Evolutionary conservation across 2,329 filamentous ascomycete genomes (phyloP).

Genomic region (Podosphaera xanthii): DNA sequence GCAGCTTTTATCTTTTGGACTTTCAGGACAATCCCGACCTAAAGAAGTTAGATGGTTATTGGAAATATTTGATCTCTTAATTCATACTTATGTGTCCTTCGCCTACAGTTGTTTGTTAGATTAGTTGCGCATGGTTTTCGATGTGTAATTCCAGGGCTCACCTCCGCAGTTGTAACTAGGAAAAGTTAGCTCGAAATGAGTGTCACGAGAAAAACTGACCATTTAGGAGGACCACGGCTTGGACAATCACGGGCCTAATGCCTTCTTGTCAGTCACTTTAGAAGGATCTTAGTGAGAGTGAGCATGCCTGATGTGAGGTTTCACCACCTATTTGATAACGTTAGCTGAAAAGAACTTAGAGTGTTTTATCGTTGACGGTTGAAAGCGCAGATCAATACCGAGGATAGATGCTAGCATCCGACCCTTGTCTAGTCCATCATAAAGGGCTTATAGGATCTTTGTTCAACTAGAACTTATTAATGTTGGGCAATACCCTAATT

Average conservation of each 20-base stretch:
- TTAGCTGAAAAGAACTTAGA: not conserved
- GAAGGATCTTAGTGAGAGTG: constrained; percentile 7
- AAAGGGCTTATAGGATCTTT: not conserved
- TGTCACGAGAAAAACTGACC: constrained; percentile 27
- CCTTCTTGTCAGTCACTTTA: constrained; percentile 5
- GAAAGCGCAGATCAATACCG: not conserved
- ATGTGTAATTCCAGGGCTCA: constrained; percentile 21
- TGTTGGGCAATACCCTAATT: not conserved
- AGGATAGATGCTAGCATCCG: not conserved
- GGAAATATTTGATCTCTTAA: constrained; percentile 1
- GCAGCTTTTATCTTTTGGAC: constrained; percentile 69
- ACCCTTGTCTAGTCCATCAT: not conserved
- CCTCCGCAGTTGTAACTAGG: constrained; percentile 60
- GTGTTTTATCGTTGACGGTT: not conserved
- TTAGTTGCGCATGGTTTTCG: constrained; percentile 8
- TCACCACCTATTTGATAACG: constrained; percentile 35
- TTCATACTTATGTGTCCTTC: constrained; percentile 58
- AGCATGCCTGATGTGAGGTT: constrained; percentile 46
- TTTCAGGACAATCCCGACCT: constrained; percentile 79
- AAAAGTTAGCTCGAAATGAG: constrained; percentile 4
- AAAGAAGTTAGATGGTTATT: constrained; percentile 7
- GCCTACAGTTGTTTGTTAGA: constrained; percentile 18
- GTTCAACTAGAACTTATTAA: not conserved
- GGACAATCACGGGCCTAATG: constrained; percentile 65
- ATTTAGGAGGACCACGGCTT: constrained; percentile 61